Base-by-base conservation (phyloP, 148 eudicot species). In the Agrostemma githago region DNA sequence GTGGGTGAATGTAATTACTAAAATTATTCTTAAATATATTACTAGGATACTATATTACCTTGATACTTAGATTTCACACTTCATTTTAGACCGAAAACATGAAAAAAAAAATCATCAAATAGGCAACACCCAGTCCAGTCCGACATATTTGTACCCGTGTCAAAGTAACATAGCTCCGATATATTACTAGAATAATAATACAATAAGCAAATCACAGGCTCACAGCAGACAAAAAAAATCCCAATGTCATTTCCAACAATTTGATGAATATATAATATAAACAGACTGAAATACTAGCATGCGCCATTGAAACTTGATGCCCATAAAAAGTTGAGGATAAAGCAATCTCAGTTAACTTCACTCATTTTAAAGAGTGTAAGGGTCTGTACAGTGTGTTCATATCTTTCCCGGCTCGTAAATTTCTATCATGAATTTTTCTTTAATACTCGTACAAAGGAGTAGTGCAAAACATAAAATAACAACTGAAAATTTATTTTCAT, bases 241-340 rank as follows among this genome's bases (percentile, higher is more conserved):
- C 74, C 66, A 20, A 69, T 74, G 78, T 26, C 66, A 74, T 62
- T 80, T 67, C 68, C 66, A 46, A 62, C 77, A 69, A 62, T 46
- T 65, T 14, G 34, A 26, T 51, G 44, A 68, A 76, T 46, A 67
- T 20, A 12, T 51, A 51, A 51, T 11, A 51, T 51, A 51, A 10
- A 10, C 16, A 66, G 62, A 70, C 56, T 43, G 20, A 67, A 43
- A 67, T n/a, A 74, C 68, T 59, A 76, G 57, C 70, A 79, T 72
- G 76, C 74, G 61, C 68, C 78, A 82, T 89, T 79, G 89, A 89
- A 86, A 89, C 89, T 87, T 83, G 91, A 84, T 78, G 70, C 83
- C 62, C 75, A 76, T 72, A 81, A 17, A 46, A 74, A 72, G 78
- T 63, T 63, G 72, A 44, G 84, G 75, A 70, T 15, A 51, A 51